Base-by-base conservation (phyloP, 352 stramenopile genomes). In the Saprolegnia diclina region DNA sequence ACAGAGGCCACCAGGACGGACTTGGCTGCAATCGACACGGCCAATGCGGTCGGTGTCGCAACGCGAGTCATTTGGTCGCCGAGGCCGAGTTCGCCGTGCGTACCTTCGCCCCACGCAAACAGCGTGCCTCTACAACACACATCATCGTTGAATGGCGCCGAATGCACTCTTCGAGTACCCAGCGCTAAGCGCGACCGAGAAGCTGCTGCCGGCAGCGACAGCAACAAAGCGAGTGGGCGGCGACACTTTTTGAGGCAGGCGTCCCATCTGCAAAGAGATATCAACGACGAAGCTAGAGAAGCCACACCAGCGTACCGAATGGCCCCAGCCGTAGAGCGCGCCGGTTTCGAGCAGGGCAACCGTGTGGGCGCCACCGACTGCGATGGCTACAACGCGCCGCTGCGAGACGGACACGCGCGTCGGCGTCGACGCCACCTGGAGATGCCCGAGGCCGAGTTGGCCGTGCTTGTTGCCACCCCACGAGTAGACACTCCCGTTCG, bases 381-480 rank as follows among this genome's bases (percentile, higher is more conserved):
- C 37, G 32, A 67, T 56, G 11, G 48, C 14, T 1, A 45, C 40
- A 6, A 37, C 61, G 1, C 40, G 37, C 1, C 61, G 44, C 29
- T 19, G 14, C 7, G 48, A 35, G 5, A 37, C 24, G 13, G 61
- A 14, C 21, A 65, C 29, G 6, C n/a, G 26, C 40, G 35, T 24
- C 21, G 57, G 57, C 40, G 45, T 18, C 10, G 18, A 24, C 4
- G 21, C 11, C 13, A 18, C 32, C 26, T 67, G 24, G 40, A 55
- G 45, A 52, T 65, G 57, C 19, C 57, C 57, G 6, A 65, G 57
- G 18, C 57, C 57, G 45, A 65, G 57, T 13, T 65, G 57, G 19
- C 61, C 61, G 24, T 29, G 24, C 40, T 37, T 50, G 61, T 56
- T 67, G 61, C 61, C 61, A n/a, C 61, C 61, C 61, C 61, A 67